These are phyloP conservation scores for Pestalotiopsis sp. DNA, from an alignment of 2,329 filamentous ascomycete species.

Conservation along the genomic window DNA sequence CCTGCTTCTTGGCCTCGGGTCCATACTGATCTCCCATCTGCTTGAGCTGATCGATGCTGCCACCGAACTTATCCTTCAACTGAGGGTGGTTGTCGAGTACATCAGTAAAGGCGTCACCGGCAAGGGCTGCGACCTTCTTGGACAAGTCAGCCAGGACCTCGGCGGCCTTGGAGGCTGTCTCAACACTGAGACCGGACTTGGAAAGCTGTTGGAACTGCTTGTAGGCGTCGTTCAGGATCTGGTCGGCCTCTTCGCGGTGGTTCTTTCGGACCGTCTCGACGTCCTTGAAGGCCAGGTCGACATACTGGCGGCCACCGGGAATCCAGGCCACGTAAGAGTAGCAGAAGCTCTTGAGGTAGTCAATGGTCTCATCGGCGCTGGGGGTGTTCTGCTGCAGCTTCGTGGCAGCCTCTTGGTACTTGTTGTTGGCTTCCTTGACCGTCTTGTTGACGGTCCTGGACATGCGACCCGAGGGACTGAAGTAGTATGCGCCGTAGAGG, in stretches of 20 bases:
- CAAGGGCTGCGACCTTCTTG: constrained; percentile 59
- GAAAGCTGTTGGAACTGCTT: constrained; percentile 63
- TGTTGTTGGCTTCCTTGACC: constrained; percentile 55
- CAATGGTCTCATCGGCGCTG: constrained; percentile 64
- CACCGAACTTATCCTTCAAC: constrained; percentile 71
- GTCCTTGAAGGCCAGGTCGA: constrained; percentile 70
- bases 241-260: constrained; percentile 69
- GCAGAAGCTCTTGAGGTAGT: constrained; percentile 64
- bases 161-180: constrained; percentile 62
- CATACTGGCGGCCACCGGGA: constrained; percentile 67
- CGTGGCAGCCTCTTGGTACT: constrained; percentile 60
- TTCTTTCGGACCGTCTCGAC: constrained; percentile 67
- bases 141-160: constrained; percentile 63
- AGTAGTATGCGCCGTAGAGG: constrained; percentile 43
- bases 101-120: constrained; percentile 62
- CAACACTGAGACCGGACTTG: constrained; percentile 59
- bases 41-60: constrained; percentile 68
- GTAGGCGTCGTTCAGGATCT: constrained; percentile 68
- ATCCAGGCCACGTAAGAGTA: constrained; percentile 71
- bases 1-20: constrained; percentile 74
- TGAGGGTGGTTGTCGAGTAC: constrained; percentile 73
- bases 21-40: constrained; percentile 68
- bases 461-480: constrained; percentile 43
- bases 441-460: constrained; percentile 45
- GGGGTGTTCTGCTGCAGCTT: constrained; percentile 64